phyloP scores from a whole-genome alignment of 805 yeast genomes.

The Pichia rugopelliculosa region DNA sequence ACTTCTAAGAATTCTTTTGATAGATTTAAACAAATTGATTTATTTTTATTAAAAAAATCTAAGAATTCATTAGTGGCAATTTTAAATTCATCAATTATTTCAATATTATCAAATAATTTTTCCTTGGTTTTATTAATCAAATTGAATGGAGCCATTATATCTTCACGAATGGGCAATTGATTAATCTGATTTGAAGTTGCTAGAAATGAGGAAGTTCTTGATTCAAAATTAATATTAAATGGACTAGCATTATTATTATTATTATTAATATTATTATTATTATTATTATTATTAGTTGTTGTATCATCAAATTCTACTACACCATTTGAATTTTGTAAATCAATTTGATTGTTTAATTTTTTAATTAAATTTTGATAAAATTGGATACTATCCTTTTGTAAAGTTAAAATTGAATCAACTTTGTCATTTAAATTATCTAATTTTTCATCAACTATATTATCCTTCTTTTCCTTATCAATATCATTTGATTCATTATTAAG shows the following conservation, averaged over 20 bases:
- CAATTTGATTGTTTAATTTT: not conserved
- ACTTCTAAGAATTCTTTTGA: conserved; percentile 42
- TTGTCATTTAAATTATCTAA: not conserved
- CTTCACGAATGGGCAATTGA: conserved; percentile 10
- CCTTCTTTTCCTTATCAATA: not conserved
- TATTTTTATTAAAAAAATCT: conserved; percentile 38
- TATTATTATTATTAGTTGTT: not conserved
- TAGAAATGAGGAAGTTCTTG: not conserved
- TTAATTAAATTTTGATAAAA: not conserved
- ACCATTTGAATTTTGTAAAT: not conserved
- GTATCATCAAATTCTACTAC: not conserved
- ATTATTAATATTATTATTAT: too few relatives aligned
- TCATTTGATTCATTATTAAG: not conserved
- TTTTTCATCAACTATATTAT: not conserved
- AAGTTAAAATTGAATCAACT: not conserved
- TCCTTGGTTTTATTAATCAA: conserved; percentile 27
- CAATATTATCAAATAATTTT: conserved; percentile 13
- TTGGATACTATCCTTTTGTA: not conserved
- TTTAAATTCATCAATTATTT: conserved; percentile 25
- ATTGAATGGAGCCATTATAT: conserved; percentile 25
- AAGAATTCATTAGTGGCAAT: conserved; percentile 37
- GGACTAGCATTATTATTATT: too few relatives aligned
- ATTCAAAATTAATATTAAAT: not conserved
- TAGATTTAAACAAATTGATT: conserved; percentile 35
- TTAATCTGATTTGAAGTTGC: not conserved